A percentile compares a stretch with the other conserved stretches of the same genome.
phyloP scores from a whole-genome alignment of 164 flowering plant genomes.

The Annona cherimola region DNA sequence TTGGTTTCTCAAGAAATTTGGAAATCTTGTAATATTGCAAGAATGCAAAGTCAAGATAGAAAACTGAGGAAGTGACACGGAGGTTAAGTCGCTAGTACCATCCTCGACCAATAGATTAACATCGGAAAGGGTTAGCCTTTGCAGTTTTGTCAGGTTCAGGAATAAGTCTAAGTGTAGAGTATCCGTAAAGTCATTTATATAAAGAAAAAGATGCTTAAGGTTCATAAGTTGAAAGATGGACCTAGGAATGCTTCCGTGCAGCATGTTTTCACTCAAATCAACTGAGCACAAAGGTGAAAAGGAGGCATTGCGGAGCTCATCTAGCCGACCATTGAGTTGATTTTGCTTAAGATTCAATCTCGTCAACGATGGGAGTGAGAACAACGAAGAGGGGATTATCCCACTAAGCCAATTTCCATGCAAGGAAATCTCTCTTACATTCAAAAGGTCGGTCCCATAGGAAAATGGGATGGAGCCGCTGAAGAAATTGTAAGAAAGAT shows the following conservation, averaged over 20 bases:
- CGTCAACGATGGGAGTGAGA: too few species aligned
- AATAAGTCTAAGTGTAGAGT: background rate
- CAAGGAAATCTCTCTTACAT: background rate
- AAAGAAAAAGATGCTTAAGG: background rate
- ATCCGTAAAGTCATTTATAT: background rate
- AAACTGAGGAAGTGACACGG: background rate
- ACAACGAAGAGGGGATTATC: too few species aligned
- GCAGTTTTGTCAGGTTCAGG: background rate
- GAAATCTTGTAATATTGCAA: background rate
- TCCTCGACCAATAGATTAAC: background rate
- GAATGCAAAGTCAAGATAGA: background rate
- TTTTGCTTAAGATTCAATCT: too few species aligned
- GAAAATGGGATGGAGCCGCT: background rate
- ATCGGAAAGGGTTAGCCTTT: background rate
- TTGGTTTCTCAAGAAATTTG: background rate
- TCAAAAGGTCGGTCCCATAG: background rate
- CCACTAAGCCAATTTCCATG: too few species aligned
- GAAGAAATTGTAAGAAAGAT: background rate
- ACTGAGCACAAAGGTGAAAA: too few species aligned
- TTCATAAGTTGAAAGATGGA: background rate
- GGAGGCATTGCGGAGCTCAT: too few species aligned
- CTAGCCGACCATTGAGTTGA: too few species aligned
- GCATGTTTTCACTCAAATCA: too few species aligned
- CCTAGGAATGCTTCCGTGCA: background rate
- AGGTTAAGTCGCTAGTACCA: background rate